phyloP scores from a whole-genome alignment of 2,329 filamentous ascomycete genomes.

The Venturia aucupariae region DNA sequence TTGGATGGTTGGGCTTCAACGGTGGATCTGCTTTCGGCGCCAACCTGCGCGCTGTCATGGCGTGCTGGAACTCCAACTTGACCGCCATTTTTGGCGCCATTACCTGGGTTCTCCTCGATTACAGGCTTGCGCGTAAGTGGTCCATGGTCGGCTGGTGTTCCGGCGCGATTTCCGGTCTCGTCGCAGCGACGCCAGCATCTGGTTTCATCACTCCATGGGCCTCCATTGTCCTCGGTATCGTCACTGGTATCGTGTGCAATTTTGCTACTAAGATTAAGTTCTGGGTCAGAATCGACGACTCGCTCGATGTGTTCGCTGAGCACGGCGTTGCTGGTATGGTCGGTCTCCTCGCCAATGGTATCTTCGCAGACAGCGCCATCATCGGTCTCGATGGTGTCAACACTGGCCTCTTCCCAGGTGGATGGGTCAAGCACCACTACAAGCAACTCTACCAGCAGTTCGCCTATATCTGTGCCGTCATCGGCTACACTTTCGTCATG shows the following conservation, averaged over 20 bases:
- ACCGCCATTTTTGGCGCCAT: conserved; percentile 87
- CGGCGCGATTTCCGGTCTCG: conserved; percentile 75
- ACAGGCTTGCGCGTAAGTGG: conserved; percentile 88
- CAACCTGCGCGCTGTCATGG: conserved; percentile 88
- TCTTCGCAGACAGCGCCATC: conserved; percentile 68
- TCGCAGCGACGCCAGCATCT: conserved; percentile 77
- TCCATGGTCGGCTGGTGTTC: conserved; percentile 91
- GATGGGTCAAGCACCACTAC: conserved; percentile 68
- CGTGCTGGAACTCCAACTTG: conserved; percentile 95
- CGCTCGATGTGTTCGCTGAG: conserved; percentile 84
- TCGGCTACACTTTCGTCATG: conserved; percentile 62
- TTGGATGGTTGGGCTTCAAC: conserved; percentile 98
- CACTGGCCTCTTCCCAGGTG: conserved; percentile 51
- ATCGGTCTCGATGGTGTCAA: conserved; percentile 67
- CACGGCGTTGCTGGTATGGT: conserved; percentile 77
- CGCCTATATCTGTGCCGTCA: conserved; percentile 60
- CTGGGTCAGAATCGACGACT: conserved; percentile 74
- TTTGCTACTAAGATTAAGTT: conserved; percentile 76
- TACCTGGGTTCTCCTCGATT: conserved; percentile 94
- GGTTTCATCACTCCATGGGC: conserved; percentile 66
- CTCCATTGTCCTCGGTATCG: conserved; percentile 50
- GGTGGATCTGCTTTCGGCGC: conserved; percentile 90
- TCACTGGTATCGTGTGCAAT: conserved; percentile 63
- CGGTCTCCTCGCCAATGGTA: conserved; percentile 67
- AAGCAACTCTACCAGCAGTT: conserved; percentile 70